Base-by-base conservation (phyloP, 139 green algal genomes). In the Coelastrella sp. region DNA sequence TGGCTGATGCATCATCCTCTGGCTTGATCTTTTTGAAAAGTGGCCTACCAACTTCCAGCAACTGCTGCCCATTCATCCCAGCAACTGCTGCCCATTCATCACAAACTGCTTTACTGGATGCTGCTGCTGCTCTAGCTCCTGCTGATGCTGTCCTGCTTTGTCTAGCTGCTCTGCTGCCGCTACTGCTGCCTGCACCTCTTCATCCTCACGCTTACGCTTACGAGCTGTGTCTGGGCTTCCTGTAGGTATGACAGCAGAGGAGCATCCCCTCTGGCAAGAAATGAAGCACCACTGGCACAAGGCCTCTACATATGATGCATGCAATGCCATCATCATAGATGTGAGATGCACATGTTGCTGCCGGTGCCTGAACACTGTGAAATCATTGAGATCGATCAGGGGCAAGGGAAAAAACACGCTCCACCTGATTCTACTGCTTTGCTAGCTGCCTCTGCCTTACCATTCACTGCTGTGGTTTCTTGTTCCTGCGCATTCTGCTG, bases 61-160 rank as follows among this genome's bases (percentile, higher is more conserved):
- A 74, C 91, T 93, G 35, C 87, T 89, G 66, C 78, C n/a, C n/a
- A n/a, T n/a, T n/a, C n/a, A n/a, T n/a, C 84, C 11, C 17, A 82
- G 22, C n/a, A 82, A 22, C 61, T 87, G 80, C 35, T 89, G 59
- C 22, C n/a, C 27, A n/a, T n/a, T 68, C 14, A 19, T 24, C 8
- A 0, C 74, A n/a, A 73, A 65, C 90, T 80, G 68, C 80, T 61
- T 15, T 27, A 74, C 8, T 65, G 61, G 59, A 24, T 87, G 49
- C 72, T 61, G 25, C 81, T 59, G 11, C 72, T 84, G 72, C 66
- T 84, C 49, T 61, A 66, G 20, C 25, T 74, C 15, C 83, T 85
- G 76, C 74, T 87, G 19, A 78, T 76, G 57, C 35, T 74, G 65
- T 15, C 84, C 49, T 63, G 60, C 59, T 61, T 58, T 84, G 78